These are phyloP conservation scores for Speleostelium caveatum DNA, from an alignment of 78 protist genomes.

Conservation along the genomic window DNA sequence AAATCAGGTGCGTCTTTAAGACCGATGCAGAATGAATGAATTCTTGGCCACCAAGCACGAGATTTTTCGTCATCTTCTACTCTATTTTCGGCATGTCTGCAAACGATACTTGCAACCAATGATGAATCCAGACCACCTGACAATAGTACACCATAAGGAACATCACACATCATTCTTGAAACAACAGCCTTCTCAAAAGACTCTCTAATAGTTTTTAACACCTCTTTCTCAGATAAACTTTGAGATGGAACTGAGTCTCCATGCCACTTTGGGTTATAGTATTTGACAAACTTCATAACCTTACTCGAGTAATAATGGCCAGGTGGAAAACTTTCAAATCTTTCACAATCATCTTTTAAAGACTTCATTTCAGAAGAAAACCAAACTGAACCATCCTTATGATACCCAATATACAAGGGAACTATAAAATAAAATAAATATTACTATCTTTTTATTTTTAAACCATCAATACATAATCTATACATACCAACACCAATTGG, in stretches of 20 bases:
- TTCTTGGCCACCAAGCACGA: constrained; percentile 86
- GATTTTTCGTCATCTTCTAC: constrained; percentile 59
- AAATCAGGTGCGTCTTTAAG: constrained; percentile 90
- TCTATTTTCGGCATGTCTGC: constrained; percentile 77
- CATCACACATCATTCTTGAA: constrained; percentile 89
- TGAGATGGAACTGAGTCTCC: constrained; percentile 34
- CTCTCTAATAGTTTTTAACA: constrained; percentile 58
- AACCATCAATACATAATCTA: too few species aligned
- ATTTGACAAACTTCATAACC: constrained; percentile 74
- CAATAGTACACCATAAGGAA: constrained; percentile 93
- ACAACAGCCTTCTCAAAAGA: constrained; percentile 86
- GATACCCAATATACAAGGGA: constrained; percentile 88
- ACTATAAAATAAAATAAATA: too few species aligned
- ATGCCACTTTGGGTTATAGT: constrained; percentile 82
- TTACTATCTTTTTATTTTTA: too few species aligned
- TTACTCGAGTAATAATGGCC: constrained; percentile 79
- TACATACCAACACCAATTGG: constrained; percentile 95
- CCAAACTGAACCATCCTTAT: constrained; percentile 87
- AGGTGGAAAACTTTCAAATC: constrained; percentile 87
- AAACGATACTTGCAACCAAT: constrained; percentile 90
- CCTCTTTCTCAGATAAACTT: constrained; percentile 38
- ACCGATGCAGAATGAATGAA: constrained; percentile 92
- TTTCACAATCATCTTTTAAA: constrained; percentile 86
- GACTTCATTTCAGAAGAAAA: constrained; percentile 91
- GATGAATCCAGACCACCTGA: constrained; percentile 95